These are phyloP conservation scores for Sideroxylon spinosum DNA, from an alignment of 179 eudicot genomes.

Conservation along the genomic window DNA sequence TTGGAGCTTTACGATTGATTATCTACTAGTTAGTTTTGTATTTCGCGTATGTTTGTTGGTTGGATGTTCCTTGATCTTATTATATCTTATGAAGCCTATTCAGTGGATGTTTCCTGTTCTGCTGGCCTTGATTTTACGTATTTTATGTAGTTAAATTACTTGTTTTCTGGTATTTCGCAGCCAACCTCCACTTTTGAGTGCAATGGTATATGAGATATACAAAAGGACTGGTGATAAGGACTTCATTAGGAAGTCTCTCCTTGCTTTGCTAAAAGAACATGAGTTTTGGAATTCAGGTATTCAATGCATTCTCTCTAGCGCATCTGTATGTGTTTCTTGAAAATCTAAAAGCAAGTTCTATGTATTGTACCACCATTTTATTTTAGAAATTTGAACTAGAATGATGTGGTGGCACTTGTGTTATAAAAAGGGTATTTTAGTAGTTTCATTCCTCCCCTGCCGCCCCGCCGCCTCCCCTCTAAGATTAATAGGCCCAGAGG, in stretches of 20 bases:
- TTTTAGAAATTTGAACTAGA: too few species aligned
- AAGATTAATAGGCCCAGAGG: too few species aligned
- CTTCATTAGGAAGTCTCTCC: slow-evolving; percentile 55
- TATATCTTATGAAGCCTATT: too few species aligned
- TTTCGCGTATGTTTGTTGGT: too few species aligned
- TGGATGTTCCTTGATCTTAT: too few species aligned
- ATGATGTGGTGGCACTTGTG: too few species aligned
- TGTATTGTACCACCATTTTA: too few species aligned
- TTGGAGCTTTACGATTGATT: too few species aligned
- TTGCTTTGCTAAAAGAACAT: slow-evolving; percentile 68
- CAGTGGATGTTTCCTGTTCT: background rate
- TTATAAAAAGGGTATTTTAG: too few species aligned
- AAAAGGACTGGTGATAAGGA: slow-evolving; percentile 48
- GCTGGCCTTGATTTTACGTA: background rate
- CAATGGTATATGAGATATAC: slow-evolving; percentile 73
- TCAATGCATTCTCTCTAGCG: background rate
- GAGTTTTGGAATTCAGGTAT: slow-evolving; percentile 84
- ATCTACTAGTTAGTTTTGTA: too few species aligned
- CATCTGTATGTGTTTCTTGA: background rate
- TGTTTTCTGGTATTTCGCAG: slow-evolving; percentile 33
- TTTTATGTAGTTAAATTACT: background rate
- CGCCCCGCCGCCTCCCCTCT: too few species aligned
- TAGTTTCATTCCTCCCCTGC: too few species aligned
- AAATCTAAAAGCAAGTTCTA: background rate
- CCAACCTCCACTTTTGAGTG: slow-evolving; percentile 87